Evolutionary conservation across 371 early-diverging fungal species (phyloP), one percentile per base, ranked within the genome.

Genomic region (Mucor plumbeus): DNA sequence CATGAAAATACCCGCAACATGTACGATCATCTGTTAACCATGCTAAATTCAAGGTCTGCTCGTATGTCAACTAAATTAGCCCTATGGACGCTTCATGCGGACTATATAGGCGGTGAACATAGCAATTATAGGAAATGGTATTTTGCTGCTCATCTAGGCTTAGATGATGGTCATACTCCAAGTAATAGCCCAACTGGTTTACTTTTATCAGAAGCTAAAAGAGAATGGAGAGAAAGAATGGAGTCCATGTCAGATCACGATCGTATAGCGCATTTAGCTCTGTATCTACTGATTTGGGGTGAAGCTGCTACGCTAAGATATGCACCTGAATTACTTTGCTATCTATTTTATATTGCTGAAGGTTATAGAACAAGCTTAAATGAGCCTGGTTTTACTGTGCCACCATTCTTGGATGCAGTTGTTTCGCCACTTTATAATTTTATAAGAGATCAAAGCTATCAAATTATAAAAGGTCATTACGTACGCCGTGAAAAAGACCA

Each of bases 41-140:
- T 92, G 90, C 80, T 93, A 11, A 91, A 94, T 65, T 94, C 95
- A 35, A 85, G 95, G 39, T 87, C 94, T 0, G 88, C 93, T 17
- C 86, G 94, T 11, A 93, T 93, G 92, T 81, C 88, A 40, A 87
- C 91, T 5, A 74, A 78, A 26, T 86, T 88, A 75, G 94, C 95
- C 13, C 70, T 94, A 44, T 80, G 88, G 61, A 90, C 91, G 44
- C 71, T 95, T 17, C 94, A 95, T 68, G 91, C 92, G 8, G 94
- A 95, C 70, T 94, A 93, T 65, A 89, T 95, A 59, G 93, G 93
- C 55, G 95, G 96, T n/a, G 88, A 89, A 68, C 85, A 94, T 66
- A 89, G 94, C 55, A 94, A 95, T 75, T 94, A 94, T 71, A 82
- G 90, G 50, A 91, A 88, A 67, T 94, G 95, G 95, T 92, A 88